These are phyloP conservation scores for Pinus taeda DNA, from an alignment of 75 land plant species.

Conservation along the genomic window DNA sequence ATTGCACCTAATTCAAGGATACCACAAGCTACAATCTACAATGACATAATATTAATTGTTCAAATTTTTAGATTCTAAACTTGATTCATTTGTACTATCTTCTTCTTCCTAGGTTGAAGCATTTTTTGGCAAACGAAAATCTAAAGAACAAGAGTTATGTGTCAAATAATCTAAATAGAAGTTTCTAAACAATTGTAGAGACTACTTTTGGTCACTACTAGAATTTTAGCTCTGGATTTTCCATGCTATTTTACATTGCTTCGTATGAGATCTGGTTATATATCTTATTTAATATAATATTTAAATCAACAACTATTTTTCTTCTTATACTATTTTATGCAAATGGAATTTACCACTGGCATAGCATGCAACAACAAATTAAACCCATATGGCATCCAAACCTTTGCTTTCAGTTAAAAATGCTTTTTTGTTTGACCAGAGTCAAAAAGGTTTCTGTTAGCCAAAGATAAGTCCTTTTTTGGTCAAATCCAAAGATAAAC, in stretches of 20 bases:
- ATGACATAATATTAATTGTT: background rate
- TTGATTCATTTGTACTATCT: background rate
- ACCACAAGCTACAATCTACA: background rate
- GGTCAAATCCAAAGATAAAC: no score
- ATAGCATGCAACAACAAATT: no score
- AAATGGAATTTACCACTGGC: background rate
- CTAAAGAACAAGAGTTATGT: background rate
- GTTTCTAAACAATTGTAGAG: background rate
- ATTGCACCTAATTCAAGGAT: background rate
- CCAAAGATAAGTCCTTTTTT: no score
- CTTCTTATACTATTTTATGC: background rate
- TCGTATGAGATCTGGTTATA: background rate
- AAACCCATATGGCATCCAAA: no score
- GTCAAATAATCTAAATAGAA: background rate
- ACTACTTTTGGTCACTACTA: background rate
- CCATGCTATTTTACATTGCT: background rate
- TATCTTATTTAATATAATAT: background rate
- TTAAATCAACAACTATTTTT: background rate
- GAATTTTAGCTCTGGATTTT: background rate
- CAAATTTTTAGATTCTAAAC: no score
- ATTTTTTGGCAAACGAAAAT: background rate
- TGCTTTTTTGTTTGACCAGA: no score
- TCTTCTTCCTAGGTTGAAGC: background rate
- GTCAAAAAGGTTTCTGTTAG: no score
- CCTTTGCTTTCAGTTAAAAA: no score